These are phyloP conservation scores for Hymenoscyphus repandus DNA, from an alignment of 2,329 filamentous ascomycete genomes.

Conservation along the genomic window DNA sequence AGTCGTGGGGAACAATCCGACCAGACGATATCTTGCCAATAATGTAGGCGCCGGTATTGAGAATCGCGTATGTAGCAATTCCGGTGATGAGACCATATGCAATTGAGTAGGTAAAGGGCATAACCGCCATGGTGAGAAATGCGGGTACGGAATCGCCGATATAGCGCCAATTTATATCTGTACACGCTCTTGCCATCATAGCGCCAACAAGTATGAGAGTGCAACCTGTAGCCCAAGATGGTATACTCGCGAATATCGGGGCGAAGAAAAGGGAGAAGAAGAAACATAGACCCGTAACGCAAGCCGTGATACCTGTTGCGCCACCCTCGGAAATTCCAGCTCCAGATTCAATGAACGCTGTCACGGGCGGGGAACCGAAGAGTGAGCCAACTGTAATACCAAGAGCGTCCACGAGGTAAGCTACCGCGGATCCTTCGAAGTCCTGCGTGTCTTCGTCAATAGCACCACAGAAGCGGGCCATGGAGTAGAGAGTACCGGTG, in stretches of 20 bases:
- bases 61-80: slow-evolving; percentile 68
- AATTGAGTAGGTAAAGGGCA: slow-evolving; percentile 89
- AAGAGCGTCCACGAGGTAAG: slow-evolving; percentile 78
- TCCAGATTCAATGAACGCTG: slow-evolving; percentile 83
- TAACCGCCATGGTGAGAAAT: slow-evolving; percentile 76
- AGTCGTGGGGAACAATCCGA: slow-evolving; percentile 68
- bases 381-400: slow-evolving; percentile 75
- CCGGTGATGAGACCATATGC: slow-evolving; percentile 79
- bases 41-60: slow-evolving; percentile 68
- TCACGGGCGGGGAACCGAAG: slow-evolving; percentile 74
- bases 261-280: slow-evolving; percentile 86
- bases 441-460: slow-evolving; percentile 80
- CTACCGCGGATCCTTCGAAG: slow-evolving; percentile 78
- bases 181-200: slow-evolving; percentile 75
- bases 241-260: slow-evolving; percentile 84
- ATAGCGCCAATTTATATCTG: slow-evolving; percentile 86
- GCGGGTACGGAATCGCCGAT: slow-evolving; percentile 78
- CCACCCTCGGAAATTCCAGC: slow-evolving; percentile 86
- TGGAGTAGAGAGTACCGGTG: slow-evolving; percentile 82
- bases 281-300: slow-evolving; percentile 75
- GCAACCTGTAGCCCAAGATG: slow-evolving; percentile 83
- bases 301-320: slow-evolving; percentile 77
- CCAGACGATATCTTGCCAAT: slow-evolving; percentile 63
- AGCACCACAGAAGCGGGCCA: slow-evolving; percentile 77
- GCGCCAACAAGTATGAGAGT: slow-evolving; percentile 85